Base-by-base conservation (phyloP, 139 green algal species). In the Edaphochlamys debaryana region DNA sequence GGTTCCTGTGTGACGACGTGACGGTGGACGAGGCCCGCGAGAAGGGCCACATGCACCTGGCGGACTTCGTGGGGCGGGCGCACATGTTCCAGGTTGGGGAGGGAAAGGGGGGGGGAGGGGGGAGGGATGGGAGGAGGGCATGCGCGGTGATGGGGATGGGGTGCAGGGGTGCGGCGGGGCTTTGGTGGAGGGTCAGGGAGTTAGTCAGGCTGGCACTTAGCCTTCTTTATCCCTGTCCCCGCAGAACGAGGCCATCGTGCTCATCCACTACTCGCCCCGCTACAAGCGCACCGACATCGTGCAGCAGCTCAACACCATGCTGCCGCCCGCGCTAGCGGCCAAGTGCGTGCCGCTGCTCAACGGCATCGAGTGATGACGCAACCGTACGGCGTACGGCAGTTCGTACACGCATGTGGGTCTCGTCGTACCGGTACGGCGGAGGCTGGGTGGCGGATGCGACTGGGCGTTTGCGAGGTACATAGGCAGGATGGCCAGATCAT, bases 181-280 rank as follows among this genome's bases (percentile, higher is more conserved):
- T n/a, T n/a, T n/a, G n/a, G n/a, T n/a, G n/a, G n/a, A n/a, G n/a
- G n/a, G n/a, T n/a, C n/a, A n/a, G n/a, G n/a, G n/a, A n/a, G n/a
- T n/a, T n/a, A n/a, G n/a, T n/a, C n/a, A n/a, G n/a, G n/a, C n/a
- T n/a, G n/a, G n/a, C n/a, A n/a, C n/a, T n/a, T n/a, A n/a, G n/a
- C n/a, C n/a, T n/a, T 67, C 13, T 5, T 62, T 62, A 20, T 20
- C 48, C 52, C 15, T 29, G 6, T 56, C 6, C 30, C 41, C 27
- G 48, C 86, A 97, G 84, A 97, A 96, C 70, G 93, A 96, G 80
- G 87, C 84, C 48, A 95, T 98, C 70, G 72, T 98, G 63, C 88
- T 98, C 36, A 94, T 96, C 64, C 95, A 98, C 87, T 96, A 96
- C 85, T 91, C 73, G 20, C 78, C 93, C 11, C 87, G 94, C 23